phyloP scores from a whole-genome alignment of 2,329 filamentous ascomycete species.

The Cladosporium sp. region DNA sequence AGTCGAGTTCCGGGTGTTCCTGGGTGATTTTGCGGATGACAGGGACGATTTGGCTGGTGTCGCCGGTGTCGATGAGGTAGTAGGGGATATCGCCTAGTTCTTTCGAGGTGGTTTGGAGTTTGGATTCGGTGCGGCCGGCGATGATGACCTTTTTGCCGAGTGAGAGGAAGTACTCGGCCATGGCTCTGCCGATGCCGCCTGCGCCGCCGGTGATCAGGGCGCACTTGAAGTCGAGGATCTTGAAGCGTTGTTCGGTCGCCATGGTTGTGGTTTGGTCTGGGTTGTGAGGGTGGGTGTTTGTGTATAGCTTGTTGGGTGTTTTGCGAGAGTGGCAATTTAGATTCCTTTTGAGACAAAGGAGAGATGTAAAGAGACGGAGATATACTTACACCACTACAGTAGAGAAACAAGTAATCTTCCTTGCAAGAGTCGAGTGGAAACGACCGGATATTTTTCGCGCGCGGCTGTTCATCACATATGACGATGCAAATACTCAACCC shows the following conservation, averaged over 20 bases:
- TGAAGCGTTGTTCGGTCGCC: conserved; percentile 1
- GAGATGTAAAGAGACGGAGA: too few species aligned
- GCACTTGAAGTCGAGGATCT: conserved; percentile 37
- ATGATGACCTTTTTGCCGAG: conserved; percentile 50
- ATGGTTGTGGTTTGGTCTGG: background rate
- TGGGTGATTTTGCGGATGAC: conserved; percentile 45
- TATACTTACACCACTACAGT: too few species aligned
- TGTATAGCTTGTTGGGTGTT: too few species aligned
- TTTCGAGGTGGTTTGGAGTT: conserved; percentile 41
- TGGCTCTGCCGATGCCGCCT: conserved; percentile 49
- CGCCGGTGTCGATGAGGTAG: conserved; percentile 51
- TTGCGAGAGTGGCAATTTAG: too few species aligned
- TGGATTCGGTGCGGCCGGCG: conserved; percentile 53
- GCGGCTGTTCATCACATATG: too few species aligned
- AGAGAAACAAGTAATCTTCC: too few species aligned
- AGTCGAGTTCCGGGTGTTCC: conserved; percentile 54
- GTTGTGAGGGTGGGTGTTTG: too few species aligned
- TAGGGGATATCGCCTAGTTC: conserved; percentile 47
- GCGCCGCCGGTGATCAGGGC: conserved; percentile 50
- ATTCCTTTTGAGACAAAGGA: too few species aligned
- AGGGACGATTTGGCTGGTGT: conserved; percentile 38
- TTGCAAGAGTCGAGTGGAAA: too few species aligned
- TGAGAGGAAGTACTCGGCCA: conserved; percentile 45
- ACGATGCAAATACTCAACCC: too few species aligned
- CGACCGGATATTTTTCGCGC: too few species aligned